These are phyloP conservation scores for Ogataea hybrid DNA, from an alignment of 1,139 yeast genomes.

Conservation along the genomic window DNA sequence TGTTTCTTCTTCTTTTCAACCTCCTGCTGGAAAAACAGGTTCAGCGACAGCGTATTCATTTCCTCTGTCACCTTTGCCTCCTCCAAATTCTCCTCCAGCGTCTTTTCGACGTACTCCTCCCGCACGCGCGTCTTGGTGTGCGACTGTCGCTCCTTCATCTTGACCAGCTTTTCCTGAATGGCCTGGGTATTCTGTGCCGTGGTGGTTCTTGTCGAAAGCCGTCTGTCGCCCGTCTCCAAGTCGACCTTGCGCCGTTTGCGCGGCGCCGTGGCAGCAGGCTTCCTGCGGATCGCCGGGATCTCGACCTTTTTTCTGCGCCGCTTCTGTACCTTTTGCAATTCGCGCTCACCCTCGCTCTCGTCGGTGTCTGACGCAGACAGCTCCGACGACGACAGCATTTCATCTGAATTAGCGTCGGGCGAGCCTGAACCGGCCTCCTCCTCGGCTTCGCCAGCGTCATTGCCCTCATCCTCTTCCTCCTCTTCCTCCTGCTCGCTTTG, in stretches of 20 bases:
- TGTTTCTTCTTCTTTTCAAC: conserved; percentile 75
- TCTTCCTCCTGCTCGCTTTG: conserved; percentile 23
- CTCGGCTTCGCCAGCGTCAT: background rate
- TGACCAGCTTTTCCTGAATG: conserved; percentile 68
- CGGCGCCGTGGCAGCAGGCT: conserved; percentile 12
- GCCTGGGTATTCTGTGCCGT: conserved; percentile 79
- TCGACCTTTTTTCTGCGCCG: conserved; percentile 37
- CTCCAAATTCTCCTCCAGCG: conserved; percentile 82
- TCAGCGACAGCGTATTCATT: conserved; percentile 68
- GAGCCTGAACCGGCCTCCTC: conserved; percentile 5
- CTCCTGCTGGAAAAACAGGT: conserved; percentile 81
- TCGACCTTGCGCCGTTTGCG: conserved; percentile 29
- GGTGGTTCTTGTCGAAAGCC: conserved; percentile 77
- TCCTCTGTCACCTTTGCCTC: conserved; percentile 88
- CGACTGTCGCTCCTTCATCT: conserved; percentile 67
- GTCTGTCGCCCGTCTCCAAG: conserved; percentile 51
- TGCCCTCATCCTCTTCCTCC: background rate
- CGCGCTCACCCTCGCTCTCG: conserved; percentile 67
- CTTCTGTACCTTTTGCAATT: conserved; percentile 46
- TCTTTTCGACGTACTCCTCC: conserved; percentile 50
- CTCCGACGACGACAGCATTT: conserved; percentile 48
- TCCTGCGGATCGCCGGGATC: conserved; percentile 40
- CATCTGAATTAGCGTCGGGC: conserved; percentile 28
- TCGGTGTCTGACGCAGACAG: conserved; percentile 38
- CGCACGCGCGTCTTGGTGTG: conserved; percentile 31